Base-by-base conservation (phyloP, 345 rosid species). In the Salix purpurea region DNA sequence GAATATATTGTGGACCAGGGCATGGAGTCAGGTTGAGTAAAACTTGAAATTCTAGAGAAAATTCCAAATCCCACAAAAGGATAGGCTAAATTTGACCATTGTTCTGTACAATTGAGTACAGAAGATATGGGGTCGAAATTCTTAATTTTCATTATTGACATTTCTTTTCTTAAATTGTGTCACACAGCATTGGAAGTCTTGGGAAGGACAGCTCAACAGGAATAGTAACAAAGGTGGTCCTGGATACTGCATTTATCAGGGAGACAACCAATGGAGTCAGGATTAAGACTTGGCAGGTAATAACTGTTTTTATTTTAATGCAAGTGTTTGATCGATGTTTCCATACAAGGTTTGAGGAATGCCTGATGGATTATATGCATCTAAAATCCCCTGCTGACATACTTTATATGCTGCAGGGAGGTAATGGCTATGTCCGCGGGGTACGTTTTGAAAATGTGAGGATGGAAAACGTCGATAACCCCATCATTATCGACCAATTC, bases 231-330 rank as follows among this genome's bases (percentile, higher is more conserved):
- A 91, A 91, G 81, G 93, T 96, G 75, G 94, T 96, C 73, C 75
- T 96, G 83, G 97, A 96, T 84, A 90, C 97, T 68, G 98, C 98
- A 65, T 77, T 84, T 52, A 80, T 96, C 72, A 85, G 78, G 58
- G 92, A 93, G 78, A 90, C 99, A 48, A 85, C 91, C 30, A 96
- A 92, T 76, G 99, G 99, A 61, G 86, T 96, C 78, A 91, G 99
- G 85, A 96, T 96, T 75, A 96, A 96, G 83, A 93, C 99, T 54
- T 96, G 97, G 97, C 99, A 96, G 99, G 99, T 93, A 86, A 82
- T 36, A 48, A 19, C 14, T 32, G 67, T 52, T 30, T 36, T 36
- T 11, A 58, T 42, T 12, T 21, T 13, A 34, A 12, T 7, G 26
- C 2, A 2, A 56, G 13, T 56, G 62, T 8, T n/a, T 56, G 0